Conservation (phyloP, 2,329 filamentous ascomycete species). For the Penicillium sp. region DNA sequence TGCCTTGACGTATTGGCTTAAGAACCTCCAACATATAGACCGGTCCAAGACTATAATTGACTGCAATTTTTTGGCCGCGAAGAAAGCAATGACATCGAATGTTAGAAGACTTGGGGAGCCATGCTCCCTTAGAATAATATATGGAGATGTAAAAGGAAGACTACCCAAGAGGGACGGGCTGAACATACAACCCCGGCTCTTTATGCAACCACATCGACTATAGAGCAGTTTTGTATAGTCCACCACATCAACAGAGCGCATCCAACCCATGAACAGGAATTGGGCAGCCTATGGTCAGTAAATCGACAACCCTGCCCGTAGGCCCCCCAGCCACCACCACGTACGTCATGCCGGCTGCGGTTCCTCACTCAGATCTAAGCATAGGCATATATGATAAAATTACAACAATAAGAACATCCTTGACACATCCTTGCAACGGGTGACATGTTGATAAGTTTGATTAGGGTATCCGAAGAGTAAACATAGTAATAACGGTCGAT, state of each 20-base stretch:
- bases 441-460: background rate
- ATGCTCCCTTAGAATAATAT: no score
- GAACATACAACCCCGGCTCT: background rate
- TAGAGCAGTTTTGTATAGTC: background rate
- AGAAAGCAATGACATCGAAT: background rate
- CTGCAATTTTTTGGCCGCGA: background rate
- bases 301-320: no score
- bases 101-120: background rate
- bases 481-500: background rate
- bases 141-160: no score
- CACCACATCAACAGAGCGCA: background rate
- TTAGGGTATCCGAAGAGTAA: slow-evolving; percentile 7
- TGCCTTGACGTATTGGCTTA: background rate
- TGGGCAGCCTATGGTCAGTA: background rate
- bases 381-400: background rate
- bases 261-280: background rate
- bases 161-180: background rate
- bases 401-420: background rate
- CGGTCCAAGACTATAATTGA: background rate
- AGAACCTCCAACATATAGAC: background rate
- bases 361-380: background rate
- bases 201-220: background rate
- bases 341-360: background rate
- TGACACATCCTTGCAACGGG: background rate
- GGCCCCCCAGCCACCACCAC: slow-evolving; percentile 1